Conservation (phyloP, 768 basidiomycete genomes). For the Crassisporium funariophilum region DNA sequence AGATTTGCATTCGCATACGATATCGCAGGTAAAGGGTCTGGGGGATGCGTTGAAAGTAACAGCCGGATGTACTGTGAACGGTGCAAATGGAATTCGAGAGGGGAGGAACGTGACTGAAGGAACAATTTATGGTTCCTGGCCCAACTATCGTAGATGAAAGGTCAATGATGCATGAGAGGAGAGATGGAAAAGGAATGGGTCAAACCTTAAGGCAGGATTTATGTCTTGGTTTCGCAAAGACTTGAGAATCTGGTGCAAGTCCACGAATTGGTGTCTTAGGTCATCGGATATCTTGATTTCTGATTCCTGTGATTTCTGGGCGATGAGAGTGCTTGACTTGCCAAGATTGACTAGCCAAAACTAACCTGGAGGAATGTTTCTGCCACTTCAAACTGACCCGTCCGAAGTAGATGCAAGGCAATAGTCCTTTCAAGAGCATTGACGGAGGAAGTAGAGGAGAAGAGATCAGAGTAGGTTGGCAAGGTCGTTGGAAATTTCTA, state of each 20-base stretch:
- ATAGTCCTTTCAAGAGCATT: constrained; percentile 69
- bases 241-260: constrained; percentile 72
- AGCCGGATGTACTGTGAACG: constrained; percentile 88
- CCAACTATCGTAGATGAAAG: constrained; percentile 60
- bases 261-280: constrained; percentile 51
- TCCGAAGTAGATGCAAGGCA: constrained; percentile 76
- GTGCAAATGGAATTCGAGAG: constrained; percentile 88
- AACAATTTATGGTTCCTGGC: constrained; percentile 64
- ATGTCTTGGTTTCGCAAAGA: constrained; percentile 69
- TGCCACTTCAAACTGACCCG: constrained; percentile 78
- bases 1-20: constrained; percentile 74
- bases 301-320: constrained; percentile 58
- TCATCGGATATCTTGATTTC: constrained; percentile 48
- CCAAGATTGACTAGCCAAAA: constrained; percentile 5
- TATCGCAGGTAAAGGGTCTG: constrained; percentile 61
- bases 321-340: neutral
- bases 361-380: constrained; percentile 73
- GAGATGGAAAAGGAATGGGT: constrained; percentile 1
- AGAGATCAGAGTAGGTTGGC: constrained; percentile 69
- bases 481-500: constrained; percentile 63
- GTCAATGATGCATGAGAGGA: neutral
- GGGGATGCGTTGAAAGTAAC: constrained; percentile 62
- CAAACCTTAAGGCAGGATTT: constrained; percentile 73
- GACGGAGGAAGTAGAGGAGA: constrained; percentile 60
- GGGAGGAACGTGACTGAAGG: constrained; percentile 68